Percentiles rank a stretch among this genome's conserved stretches.
These are phyloP conservation scores for Meira miltonrushii DNA, from an alignment of 1,284 basidiomycete species.

Conservation along the genomic window DNA sequence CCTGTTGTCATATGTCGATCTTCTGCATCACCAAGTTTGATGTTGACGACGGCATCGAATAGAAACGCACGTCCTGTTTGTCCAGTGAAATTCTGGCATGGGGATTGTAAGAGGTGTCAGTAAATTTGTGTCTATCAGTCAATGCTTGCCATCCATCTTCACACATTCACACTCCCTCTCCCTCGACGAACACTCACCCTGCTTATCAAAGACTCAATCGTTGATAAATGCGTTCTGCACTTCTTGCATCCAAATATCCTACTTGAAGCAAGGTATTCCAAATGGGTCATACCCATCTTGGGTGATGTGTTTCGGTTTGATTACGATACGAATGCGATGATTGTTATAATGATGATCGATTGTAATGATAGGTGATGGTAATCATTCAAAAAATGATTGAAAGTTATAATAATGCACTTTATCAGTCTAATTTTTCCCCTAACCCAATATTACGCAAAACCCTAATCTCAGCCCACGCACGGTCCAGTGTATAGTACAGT, in stretches of 20 bases:
- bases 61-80: constrained; percentile 92
- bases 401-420: no score
- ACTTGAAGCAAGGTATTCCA: constrained; percentile 77
- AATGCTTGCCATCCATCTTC: no score
- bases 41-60: constrained; percentile 85
- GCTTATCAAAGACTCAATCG: constrained; percentile 84
- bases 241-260: constrained; percentile 78
- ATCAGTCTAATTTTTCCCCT: no score
- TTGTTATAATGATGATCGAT: no score
- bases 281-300: constrained; percentile 79
- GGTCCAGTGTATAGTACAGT: no score
- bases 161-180: no score
- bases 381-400: no score
- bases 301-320: no score
- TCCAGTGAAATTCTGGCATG: constrained; percentile 58
- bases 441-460: no score
- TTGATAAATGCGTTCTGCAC: constrained; percentile 89
- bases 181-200: constrained; percentile 51
- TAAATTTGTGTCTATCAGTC: constrained; percentile 66
- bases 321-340: no score
- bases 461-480: no score
- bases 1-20: constrained; percentile 96
- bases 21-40: constrained; percentile 75
- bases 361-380: no score
- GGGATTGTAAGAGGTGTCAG: constrained; percentile 2